Evolutionary conservation across 2,329 filamentous ascomycete genomes (phyloP), one percentile per base, ranked within the genome.

Genomic region (Fusarium sp.): DNA sequence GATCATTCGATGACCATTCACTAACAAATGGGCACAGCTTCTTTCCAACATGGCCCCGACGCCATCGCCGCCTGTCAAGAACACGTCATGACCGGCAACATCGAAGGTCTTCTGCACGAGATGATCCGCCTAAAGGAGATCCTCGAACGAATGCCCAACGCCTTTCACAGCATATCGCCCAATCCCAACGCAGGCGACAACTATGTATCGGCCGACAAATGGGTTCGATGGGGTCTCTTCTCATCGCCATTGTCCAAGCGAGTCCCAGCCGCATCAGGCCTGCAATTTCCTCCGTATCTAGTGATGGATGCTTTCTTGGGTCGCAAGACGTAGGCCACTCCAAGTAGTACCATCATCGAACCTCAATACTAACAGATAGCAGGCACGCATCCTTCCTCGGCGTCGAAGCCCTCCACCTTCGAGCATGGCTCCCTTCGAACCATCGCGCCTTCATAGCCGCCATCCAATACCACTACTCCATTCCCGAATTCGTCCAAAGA

Each of bases 241-340:
- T 86, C 84, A 0, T 82, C 87, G 0, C 86, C 86, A 1, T 75
- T 88, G 1, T 88, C 86, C 1, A 86, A 83, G 66, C 79, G 86
- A 13, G 86, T 85, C 6, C 86, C 87, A 0, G 87, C 86, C 3
- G 84, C 86, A 1, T 87, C 85, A 0, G 86, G 86, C 0, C 77
- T 88, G 0, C 85, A 88, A 57, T 88, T 88, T 50, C 86, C 86
- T 0, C 86, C 87, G 0, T 88, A 85, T 60, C 80, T 88, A 0
- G 81, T 88, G 8, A 88, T 88, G 86, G 86, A 88, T 73, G 87
- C 86, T 0, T 88, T 89, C 67, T 80, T 88, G 8, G 86, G 86
- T 0, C 83, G 87, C 2, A 86, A 84, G 69, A 87, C 63, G 72
- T 72, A 44, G n/a, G n/a, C n/a, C n/a, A n/a, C n/a, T n/a, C n/a